Evolutionary conservation across 2,329 filamentous ascomycete species (phyloP).

Genomic region (Colletotrichum neosansevieriae): DNA sequence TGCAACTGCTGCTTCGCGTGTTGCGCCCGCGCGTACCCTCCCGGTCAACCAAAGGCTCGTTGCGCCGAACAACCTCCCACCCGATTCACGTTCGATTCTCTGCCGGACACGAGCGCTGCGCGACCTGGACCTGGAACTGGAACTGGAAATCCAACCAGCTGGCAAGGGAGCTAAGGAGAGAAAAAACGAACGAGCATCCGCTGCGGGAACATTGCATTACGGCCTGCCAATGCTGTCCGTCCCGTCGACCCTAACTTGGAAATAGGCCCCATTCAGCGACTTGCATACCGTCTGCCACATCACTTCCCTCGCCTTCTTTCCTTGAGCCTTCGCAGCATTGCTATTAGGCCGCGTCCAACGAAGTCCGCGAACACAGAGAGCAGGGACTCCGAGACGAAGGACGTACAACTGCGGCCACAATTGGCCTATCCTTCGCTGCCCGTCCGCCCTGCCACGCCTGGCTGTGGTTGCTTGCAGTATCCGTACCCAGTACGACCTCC

Average conservation of each 20-base stretch:
- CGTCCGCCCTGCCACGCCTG: constrained; percentile 36
- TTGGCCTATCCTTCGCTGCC: constrained; percentile 37
- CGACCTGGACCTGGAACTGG: constrained; percentile 20
- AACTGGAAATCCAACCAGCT: constrained; percentile 19
- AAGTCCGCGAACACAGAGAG: constrained; percentile 42
- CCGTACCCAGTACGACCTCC: constrained; percentile 33
- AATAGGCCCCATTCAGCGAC: constrained; percentile 57
- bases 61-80: constrained; percentile 36
- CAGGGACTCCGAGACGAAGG: constrained; percentile 33
- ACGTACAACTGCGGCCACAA: constrained; percentile 36
- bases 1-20: constrained; percentile 34
- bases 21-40: constrained; percentile 34
- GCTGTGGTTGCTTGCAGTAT: constrained; percentile 30
- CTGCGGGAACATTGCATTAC: constrained; percentile 32
- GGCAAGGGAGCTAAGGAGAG: constrained; percentile 22
- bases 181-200: constrained; percentile 32
- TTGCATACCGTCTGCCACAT: constrained; percentile 62
- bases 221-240: constrained; percentile 42
- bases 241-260: constrained; percentile 46
- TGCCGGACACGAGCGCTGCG: constrained; percentile 23
- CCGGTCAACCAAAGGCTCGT: constrained; percentile 12
- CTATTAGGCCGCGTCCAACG: constrained; percentile 50
- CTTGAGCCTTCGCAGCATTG: constrained; percentile 56
- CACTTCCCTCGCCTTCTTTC: constrained; percentile 53
- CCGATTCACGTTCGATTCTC: constrained; percentile 31